Base-by-base conservation (phyloP, 2,329 filamentous ascomycete genomes). In the Penicillium brevicompactum region DNA sequence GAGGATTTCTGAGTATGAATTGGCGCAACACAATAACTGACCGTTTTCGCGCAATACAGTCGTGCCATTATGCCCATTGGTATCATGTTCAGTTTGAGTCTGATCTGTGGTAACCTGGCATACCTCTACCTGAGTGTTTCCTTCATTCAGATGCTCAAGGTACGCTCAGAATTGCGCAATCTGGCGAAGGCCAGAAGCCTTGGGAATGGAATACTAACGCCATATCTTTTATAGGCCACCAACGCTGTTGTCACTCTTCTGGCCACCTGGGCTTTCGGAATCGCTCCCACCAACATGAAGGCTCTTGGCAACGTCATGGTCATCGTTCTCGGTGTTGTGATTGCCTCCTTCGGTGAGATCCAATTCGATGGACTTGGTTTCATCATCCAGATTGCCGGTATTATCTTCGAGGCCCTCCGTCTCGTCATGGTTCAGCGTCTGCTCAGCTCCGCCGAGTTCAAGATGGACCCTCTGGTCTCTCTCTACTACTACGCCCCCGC, bases 91-190 rank as follows among this genome's bases (percentile, higher is more conserved):
- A 94, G 90, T 73, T 81, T 97, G 80, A 94, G 89, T 77, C 84
- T 97, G 80, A 97, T 97, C 73, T 97, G 92, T 77, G 92, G 92
- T 71, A 97, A 97, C 80, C 78, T 96, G 77, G 92, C 93, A 67
- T 97, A 97, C 74, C 85, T 97, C 52, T 96, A 97, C 77, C 85
- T 97, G 58, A 94, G 89, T 64, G 93, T 97, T 56, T 90, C 93
- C 57, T 97, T 97, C 76, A 97, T 97, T 70, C 93, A 97, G 82
- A 97, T 97, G 93, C 87, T 97, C 76, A 97, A 97, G 89, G 89
- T 91, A 37, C 43, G 56, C 44, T 37, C 8, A 18, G 44, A 41
- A 24, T 6, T 8, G 79, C 13, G 34, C n/a, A 59, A 47, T 49
- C 27, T 16, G 16, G 10, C n/a, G 14, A 21, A n/a, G 11, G 6